Conservation (phyloP, 306 rosid genomes). For the Abrus precatorius region DNA sequence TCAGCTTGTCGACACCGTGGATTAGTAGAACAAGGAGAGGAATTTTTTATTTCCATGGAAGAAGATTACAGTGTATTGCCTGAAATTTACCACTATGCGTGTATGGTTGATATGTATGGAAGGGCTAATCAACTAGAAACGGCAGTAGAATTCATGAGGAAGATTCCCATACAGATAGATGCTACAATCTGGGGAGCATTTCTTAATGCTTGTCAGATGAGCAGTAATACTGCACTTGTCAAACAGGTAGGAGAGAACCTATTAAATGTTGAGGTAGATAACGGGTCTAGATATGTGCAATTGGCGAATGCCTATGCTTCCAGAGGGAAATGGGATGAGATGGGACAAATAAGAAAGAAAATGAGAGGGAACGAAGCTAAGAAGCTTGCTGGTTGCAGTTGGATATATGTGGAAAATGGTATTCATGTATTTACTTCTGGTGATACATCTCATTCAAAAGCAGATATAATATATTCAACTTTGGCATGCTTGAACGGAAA, state of each 20-base stretch:
- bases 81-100: slow-evolving; percentile 76
- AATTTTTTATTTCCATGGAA: slow-evolving; percentile 68
- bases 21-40: slow-evolving; percentile 70
- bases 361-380: slow-evolving; percentile 79
- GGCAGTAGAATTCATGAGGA: slow-evolving; percentile 64
- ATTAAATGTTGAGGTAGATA: slow-evolving; percentile 54
- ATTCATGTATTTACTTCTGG: slow-evolving; percentile 75
- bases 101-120: slow-evolving; percentile 90
- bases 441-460: slow-evolving; percentile 64
- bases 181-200: slow-evolving; percentile 74
- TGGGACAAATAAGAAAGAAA: slow-evolving; percentile 84
- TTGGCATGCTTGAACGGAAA: slow-evolving; percentile 62
- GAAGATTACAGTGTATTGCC: slow-evolving; percentile 62
- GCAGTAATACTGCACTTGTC: slow-evolving; percentile 61
- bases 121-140: slow-evolving; percentile 72
- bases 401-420: slow-evolving; percentile 73
- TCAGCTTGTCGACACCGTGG: slow-evolving; percentile 82
- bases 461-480: slow-evolving; percentile 63
- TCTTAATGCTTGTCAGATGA: slow-evolving; percentile 74
- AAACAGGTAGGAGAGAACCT: slow-evolving; percentile 65
- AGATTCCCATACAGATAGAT: slow-evolving; percentile 66
- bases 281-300: slow-evolving; percentile 78
- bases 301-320: slow-evolving; percentile 83
- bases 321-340: slow-evolving; percentile 79
- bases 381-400: slow-evolving; percentile 81